Conservation (phyloP, 371 early-diverging fungal genomes). For the Conidiobolus incongruus region DNA sequence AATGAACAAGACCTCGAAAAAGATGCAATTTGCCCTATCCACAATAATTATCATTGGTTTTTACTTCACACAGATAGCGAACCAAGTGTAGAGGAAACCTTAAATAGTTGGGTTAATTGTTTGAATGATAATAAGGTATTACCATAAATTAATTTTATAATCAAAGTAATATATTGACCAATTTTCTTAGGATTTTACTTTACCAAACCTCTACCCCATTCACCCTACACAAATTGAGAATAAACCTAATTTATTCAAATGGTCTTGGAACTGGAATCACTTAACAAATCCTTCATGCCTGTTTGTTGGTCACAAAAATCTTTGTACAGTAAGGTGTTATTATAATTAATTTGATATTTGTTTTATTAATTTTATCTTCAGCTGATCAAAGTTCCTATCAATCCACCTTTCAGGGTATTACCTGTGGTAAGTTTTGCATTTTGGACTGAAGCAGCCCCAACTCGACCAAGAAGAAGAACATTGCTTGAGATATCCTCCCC, state of each 20-base stretch:
- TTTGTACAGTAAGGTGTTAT: constrained; percentile 1
- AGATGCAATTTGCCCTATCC: too few relatives aligned
- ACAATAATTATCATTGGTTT: neutral
- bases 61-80: neutral
- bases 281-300: neutral
- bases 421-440: neutral
- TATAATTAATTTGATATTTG: too few relatives aligned
- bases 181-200: neutral
- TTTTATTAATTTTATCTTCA: too few relatives aligned
- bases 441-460: neutral
- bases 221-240: neutral
- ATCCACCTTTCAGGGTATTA: neutral
- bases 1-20: too few relatives aligned
- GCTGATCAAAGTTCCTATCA: neutral
- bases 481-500: too few relatives aligned
- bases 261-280: neutral
- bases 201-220: neutral
- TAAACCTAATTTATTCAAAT: neutral
- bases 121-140: neutral
- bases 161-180: too few relatives aligned
- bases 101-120: neutral
- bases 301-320: neutral
- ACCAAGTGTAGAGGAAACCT: neutral
- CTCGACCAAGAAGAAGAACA: neutral
- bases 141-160: neutral